Evolutionary conservation across 208 protist genomes (phyloP), one percentile per base, ranked within the genome.

Genomic region (Wallacemonas collosoma): DNA sequence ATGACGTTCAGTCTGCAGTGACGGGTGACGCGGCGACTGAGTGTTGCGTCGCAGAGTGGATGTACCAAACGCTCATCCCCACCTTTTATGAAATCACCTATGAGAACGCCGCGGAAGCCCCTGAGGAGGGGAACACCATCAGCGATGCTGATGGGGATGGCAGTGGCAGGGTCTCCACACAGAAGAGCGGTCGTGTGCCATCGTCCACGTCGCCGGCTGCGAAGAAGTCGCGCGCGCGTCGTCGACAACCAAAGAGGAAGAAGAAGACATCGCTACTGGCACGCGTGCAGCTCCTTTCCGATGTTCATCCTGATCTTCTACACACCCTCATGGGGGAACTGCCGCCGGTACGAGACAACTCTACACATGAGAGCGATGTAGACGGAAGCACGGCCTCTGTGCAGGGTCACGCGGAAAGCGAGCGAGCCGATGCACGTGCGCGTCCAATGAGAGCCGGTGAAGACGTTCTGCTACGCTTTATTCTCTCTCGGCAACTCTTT

Each of bases 41-140:
- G 35, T 67, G 73, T 17, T 17, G 61, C 17, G 68, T 82, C 43
- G 45, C 72, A 43, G 41, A 58, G 61, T 82, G 77, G 77, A 78
- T 82, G 77, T 70, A 82, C 61, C 68, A 82, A 40, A 62, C 47
- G 12, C 39, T 82, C 5, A 77, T 82, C 36, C 77, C 77, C 36
- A 55, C 73, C 17, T 82, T 82, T 41, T 82, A 69, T 65, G 77
- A 82, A 41, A 82, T 71, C n/a, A 77, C 68, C 2, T 65, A 78
- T 45, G 70, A 69, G 45, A 66, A 65, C 57, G 57, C 53, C n/a
- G 58, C 55, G 26, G 64, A 47, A 6, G 26, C 26, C 26, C 26
- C 26, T 26, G 26, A 26, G 26, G 26, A 26, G 26, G 26, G 26
- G 26, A 26, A 26, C 26, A 26, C 26, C 26, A 26, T 26, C 26